A percentile compares a stretch with the other conserved stretches of the same genome.
Conservation (phyloP, 495 filamentous ascomycete genomes). For the Cercophora scortea region DNA sequence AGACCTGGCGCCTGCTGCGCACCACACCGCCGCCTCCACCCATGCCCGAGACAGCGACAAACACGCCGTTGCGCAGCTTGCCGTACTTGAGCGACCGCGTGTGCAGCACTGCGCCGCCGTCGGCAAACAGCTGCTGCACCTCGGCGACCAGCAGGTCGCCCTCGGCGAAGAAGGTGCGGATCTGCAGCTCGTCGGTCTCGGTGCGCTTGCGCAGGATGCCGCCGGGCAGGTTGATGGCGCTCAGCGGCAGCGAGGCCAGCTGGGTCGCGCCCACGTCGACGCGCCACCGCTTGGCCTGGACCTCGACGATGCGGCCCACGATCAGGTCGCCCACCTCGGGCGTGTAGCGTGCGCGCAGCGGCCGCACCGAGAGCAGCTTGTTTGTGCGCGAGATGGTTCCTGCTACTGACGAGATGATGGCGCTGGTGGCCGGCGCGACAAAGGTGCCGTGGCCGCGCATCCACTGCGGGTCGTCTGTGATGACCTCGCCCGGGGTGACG, state of each 20-base stretch:
- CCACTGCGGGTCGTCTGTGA: conserved; percentile 91
- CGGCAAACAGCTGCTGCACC: conserved; percentile 74
- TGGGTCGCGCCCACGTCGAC: conserved; percentile 84
- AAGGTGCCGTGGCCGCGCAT: conserved; percentile 92
- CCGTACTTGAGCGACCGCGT: conserved; percentile 88
- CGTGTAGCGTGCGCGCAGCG: conserved; percentile 85
- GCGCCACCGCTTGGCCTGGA: conserved; percentile 83
- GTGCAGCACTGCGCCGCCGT: conserved; percentile 79
- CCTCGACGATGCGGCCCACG: conserved; percentile 86
- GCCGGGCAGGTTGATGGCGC: conserved; percentile 87
- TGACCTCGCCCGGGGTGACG: conserved; percentile 81
- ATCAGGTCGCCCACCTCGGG: conserved; percentile 95
- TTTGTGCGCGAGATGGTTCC: conserved; percentile 86
- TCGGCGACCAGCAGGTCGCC: conserved; percentile 87
- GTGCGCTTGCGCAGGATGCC: conserved; percentile 87
- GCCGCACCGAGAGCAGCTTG: conserved; percentile 85
- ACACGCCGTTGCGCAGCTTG: conserved; percentile 87
- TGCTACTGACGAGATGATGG: conserved; percentile 78
- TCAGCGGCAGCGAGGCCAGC: conserved; percentile 73
- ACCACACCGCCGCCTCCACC: conserved; percentile 81
- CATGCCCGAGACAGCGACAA: conserved; percentile 69
- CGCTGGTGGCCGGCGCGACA: conserved; percentile 47
- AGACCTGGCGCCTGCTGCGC: conserved; percentile 73
- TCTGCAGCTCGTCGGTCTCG: conserved; percentile 90
- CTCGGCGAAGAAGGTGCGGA: conserved; percentile 85